Conservation (phyloP, 2,329 filamentous ascomycete genomes). For the Tolypocladium tundrense region DNA sequence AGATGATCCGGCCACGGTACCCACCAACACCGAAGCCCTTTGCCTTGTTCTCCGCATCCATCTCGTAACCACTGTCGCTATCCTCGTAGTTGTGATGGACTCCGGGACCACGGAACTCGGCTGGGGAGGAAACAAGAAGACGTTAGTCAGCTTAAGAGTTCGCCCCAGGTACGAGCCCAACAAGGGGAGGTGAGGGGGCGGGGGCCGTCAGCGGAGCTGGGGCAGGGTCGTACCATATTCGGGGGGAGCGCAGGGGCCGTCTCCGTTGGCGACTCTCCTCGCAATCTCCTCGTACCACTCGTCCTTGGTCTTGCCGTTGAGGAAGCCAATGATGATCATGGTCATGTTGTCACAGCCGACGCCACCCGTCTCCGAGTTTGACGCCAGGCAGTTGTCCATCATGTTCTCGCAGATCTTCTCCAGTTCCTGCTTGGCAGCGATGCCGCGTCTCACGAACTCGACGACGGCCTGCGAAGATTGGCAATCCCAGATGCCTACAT, state of each 20-base stretch:
- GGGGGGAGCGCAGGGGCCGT: conserved; percentile 95
- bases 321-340: conserved; percentile 81
- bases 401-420: conserved; percentile 98
- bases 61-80: conserved; percentile 66
- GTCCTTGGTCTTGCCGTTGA: conserved; percentile 87
- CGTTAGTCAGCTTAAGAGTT: conserved; percentile 11
- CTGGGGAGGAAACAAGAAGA: conserved; percentile 31
- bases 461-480: conserved; percentile 96
- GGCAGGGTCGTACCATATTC: conserved; percentile 84
- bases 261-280: conserved; percentile 87
- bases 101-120: conserved; percentile 75
- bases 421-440: conserved; percentile 91
- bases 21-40: conserved; percentile 57
- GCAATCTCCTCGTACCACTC: conserved; percentile 97
- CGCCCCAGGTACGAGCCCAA: conserved; percentile 7
- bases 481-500: conserved; percentile 94
- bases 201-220: conserved; percentile 10
- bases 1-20: conserved; percentile 79
- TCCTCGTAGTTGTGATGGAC: conserved; percentile 77
- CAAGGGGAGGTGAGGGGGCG: background rate
- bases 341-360: conserved; percentile 99
- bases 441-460: conserved; percentile 92
- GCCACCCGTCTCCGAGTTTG: conserved; percentile 94
- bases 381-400: conserved; percentile 99
- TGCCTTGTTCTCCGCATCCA: conserved; percentile 57